Evolutionary conservation across 805 yeast species (phyloP).

Genomic region (Wickerhamiella allomyrinae): DNA sequence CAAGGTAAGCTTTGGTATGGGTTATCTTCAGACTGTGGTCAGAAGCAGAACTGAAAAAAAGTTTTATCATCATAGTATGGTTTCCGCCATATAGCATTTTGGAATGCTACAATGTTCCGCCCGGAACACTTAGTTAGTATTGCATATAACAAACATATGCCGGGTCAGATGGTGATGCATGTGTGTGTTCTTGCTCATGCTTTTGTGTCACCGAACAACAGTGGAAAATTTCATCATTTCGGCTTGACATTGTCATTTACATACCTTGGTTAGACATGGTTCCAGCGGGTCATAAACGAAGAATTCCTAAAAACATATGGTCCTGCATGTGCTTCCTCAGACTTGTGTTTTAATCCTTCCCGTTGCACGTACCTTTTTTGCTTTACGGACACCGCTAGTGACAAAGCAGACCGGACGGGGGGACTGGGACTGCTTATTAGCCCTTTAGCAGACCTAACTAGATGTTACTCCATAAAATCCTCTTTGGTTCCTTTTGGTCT

Average conservation of each 20-base stretch:
- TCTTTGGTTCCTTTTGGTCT: no score
- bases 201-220: constrained; percentile 10
- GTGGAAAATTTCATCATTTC: constrained; percentile 5
- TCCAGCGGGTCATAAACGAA: constrained; percentile 19
- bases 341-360: constrained; percentile 16
- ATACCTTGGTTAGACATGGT: constrained; percentile 3
- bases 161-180: constrained; percentile 23
- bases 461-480: no score
- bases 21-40: constrained; percentile 19
- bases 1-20: constrained; percentile 20
- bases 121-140: constrained; percentile 3
- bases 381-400: not conserved
- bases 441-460: no score
- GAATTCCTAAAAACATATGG: constrained; percentile 20
- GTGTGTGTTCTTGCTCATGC: constrained; percentile 16
- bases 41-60: constrained; percentile 22
- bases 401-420: no score
- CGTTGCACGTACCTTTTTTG: constrained; percentile 1
- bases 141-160: not conserved
- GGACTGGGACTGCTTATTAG: no score
- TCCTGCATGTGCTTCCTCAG: constrained; percentile 23
- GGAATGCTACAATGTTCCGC: not conserved
- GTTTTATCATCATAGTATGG: constrained; percentile 15
- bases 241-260: not conserved
- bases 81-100: no score